Conservation (phyloP, 352 stramenopile species). For the Phytopythium chamaehyphon region DNA sequence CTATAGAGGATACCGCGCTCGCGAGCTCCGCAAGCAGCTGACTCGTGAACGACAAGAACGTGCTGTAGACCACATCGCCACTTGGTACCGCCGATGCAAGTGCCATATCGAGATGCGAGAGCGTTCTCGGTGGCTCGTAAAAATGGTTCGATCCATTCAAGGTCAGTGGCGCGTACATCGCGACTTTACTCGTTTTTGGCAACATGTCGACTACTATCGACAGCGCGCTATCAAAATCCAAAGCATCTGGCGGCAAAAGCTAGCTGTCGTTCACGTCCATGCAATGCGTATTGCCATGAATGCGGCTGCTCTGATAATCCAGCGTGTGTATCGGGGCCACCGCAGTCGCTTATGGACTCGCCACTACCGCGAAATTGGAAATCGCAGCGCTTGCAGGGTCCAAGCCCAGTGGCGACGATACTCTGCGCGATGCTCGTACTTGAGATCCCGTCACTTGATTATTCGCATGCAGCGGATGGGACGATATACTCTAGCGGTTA, state of each 20-base stretch:
- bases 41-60: slow-evolving; percentile 18
- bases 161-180: slow-evolving; percentile 50
- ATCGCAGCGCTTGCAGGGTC: slow-evolving; percentile 22
- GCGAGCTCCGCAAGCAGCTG: slow-evolving; percentile 11
- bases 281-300: slow-evolving; percentile 25
- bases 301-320: slow-evolving; percentile 25
- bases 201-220: slow-evolving; percentile 38
- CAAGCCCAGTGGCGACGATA: slow-evolving; percentile 40
- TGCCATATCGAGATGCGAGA: slow-evolving; percentile 24
- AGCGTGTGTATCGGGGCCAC: slow-evolving; percentile 39
- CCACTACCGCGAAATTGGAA: slow-evolving; percentile 22
- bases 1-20: slow-evolving; percentile 35
- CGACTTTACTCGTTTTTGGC: slow-evolving; percentile 22
- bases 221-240: slow-evolving; percentile 32
- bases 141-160: slow-evolving; percentile 51
- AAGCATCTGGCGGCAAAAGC: slow-evolving; percentile 37
- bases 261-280: slow-evolving; percentile 24
- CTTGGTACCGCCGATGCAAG: slow-evolving; percentile 50
- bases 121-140: slow-evolving; percentile 41
- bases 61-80: slow-evolving; percentile 23
- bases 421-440: slow-evolving; percentile 16
- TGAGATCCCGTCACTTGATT: slow-evolving; percentile 21
- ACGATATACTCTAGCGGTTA: slow-evolving; percentile 31
- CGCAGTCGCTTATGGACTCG: slow-evolving; percentile 21
- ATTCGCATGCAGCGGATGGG: slow-evolving; percentile 34